A percentile compares a stretch with the other conserved stretches of the same genome.
Evolutionary conservation across 306 rosid genomes (phyloP).

Genomic region (Quercus ilex): DNA sequence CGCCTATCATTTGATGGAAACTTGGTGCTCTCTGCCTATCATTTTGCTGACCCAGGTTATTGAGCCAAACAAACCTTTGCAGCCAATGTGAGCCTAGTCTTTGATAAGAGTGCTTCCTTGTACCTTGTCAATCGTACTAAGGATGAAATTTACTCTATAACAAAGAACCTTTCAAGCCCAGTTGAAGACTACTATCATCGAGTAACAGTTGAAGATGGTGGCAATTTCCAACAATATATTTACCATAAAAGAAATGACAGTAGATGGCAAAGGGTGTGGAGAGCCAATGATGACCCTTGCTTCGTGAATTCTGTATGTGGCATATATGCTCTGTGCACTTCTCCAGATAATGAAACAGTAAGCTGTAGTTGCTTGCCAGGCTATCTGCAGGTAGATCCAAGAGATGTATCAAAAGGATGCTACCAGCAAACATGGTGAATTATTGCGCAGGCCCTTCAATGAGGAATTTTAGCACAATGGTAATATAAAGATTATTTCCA

Average conservation of each 20-base stretch:
- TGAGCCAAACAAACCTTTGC: not conserved
- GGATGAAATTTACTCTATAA: not conserved
- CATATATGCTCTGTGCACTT: conserved; percentile 23
- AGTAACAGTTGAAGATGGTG: conserved; percentile 23
- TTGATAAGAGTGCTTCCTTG: conserved; percentile 9
- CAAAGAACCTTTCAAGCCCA: conserved; percentile 11
- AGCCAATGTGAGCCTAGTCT: not conserved
- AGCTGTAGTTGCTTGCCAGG: conserved; percentile 24
- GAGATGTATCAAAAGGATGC: conserved; percentile 25
- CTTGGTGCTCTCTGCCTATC: conserved; percentile 15
- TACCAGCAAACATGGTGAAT: conserved; percentile 4
- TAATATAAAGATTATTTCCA: too few relatives aligned
- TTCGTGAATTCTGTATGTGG: conserved; percentile 25
- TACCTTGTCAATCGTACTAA: not conserved
- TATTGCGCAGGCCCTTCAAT: conserved; percentile 11
- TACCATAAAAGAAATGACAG: conserved; percentile 27
- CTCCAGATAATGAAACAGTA: conserved; percentile 25
- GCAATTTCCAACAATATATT: conserved; percentile 27
- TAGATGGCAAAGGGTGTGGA: conserved; percentile 33
- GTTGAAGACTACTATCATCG: conserved; percentile 27
- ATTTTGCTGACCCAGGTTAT: conserved; percentile 19
- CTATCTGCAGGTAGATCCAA: conserved; percentile 9
- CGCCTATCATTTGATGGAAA: too few relatives aligned
- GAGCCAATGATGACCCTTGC: conserved; percentile 22
- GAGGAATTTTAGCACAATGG: not conserved